These are phyloP conservation scores for Kwoniella bestiolae DNA, from an alignment of 768 basidiomycete species.

Conservation along the genomic window DNA sequence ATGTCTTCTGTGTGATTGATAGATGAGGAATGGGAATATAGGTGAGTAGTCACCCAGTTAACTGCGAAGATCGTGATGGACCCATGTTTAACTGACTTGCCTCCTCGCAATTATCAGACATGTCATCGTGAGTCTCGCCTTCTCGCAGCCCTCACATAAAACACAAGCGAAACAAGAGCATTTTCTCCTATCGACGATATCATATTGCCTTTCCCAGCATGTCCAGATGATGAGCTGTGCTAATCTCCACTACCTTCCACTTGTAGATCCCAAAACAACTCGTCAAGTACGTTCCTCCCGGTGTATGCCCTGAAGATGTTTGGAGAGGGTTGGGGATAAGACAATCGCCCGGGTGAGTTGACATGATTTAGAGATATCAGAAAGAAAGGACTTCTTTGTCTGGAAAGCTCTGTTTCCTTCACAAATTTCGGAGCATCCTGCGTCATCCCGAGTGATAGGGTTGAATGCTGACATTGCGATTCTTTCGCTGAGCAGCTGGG, in stretches of 20 bases:
- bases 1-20: neutral
- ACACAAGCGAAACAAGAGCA: neutral
- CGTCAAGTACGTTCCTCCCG: slow-evolving; percentile 43
- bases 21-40: slow-evolving; percentile 52
- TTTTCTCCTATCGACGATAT: no score
- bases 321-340: slow-evolving; percentile 50
- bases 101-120: no score
- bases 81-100: no score
- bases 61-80: neutral
- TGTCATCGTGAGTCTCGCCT: slow-evolving; percentile 38
- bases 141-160: neutral
- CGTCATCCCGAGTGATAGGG: no score
- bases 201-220: no score
- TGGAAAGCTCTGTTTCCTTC: no score
- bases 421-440: no score
- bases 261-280: slow-evolving; percentile 44
- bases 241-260: no score
- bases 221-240: no score
- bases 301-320: slow-evolving; percentile 42
- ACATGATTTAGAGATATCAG: no score
- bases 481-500: slow-evolving; percentile 33
- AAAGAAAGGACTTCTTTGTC: no score
- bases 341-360: slow-evolving; percentile 50
- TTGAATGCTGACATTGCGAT: neutral
- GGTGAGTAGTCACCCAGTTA: slow-evolving; percentile 23